Evolutionary conservation across 108 stramenopile genomes (phyloP).

Genomic region (Heterococcus sp.): DNA sequence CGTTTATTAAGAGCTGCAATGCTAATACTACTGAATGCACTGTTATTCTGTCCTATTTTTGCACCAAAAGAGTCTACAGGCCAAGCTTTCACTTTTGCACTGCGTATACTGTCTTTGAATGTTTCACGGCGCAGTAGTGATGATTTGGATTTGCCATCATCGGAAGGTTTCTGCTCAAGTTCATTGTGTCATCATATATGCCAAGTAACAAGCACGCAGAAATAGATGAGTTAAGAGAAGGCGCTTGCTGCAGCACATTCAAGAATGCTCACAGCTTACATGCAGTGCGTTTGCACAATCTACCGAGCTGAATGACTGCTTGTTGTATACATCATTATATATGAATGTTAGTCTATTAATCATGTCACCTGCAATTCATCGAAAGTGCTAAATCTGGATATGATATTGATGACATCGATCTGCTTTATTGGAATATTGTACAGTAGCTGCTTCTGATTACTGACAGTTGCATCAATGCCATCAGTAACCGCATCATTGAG

Average conservation of each 20-base stretch:
- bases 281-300: not conserved
- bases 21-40: no score
- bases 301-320: not conserved
- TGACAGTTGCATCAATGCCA: not conserved
- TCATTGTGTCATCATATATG: no score
- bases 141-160: no score
- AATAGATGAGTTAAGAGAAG: not conserved
- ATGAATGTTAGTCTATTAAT: not conserved
- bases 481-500: not conserved
- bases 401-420: not conserved
- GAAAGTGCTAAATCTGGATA: not conserved
- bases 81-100: no score
- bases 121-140: no score
- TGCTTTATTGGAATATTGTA: not conserved
- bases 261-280: not conserved
- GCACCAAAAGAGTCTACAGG: no score
- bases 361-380: not conserved
- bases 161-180: no score
- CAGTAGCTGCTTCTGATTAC: not conserved
- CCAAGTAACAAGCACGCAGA: not conserved
- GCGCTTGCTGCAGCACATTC: not conserved
- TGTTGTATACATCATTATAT: not conserved
- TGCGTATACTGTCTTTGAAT: no score
- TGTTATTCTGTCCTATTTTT: no score
- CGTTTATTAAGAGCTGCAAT: no score